Evolutionary conservation across 495 filamentous ascomycete species (phyloP), one percentile per base, ranked within the genome.

Genomic region (Tetracladium setigerum): DNA sequence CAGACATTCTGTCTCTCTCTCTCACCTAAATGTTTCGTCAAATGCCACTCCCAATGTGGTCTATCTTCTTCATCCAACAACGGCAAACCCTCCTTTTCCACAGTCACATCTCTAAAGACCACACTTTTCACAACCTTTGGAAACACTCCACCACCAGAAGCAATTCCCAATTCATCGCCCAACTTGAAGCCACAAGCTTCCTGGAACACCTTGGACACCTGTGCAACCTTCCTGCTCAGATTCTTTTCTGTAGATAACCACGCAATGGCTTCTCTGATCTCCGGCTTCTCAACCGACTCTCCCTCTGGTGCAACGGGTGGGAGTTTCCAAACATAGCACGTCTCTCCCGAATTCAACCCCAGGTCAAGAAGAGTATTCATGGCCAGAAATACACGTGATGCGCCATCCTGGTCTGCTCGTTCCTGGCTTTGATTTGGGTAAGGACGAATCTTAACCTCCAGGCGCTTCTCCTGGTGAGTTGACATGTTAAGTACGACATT

Each of bases 301-400:
- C 60, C 32, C 24, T 63, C 61, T 22, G 65, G 65, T 3, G 65
- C 51, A 27, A 27, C 22, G 7, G 22, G 3, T 7, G 22, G 22
- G 3, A 27, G 22, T 39, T 60, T 73, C 52, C 69, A 71, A 30
- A 88, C 40, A 12, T 49, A 68, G 50, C 82, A 79, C 1, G 71
- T 50, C 52, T 83, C 74, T 31, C 82, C 86, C 24, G 75, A 66
- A 38, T 73, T 69, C 18, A 87, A 67, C 46, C 74, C 75, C 7
- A 86, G 67, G 27, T 69, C 61, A 38, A 79, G 70, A 9, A 90
- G 65, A 18, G 76, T 76, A 11, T 82, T 76, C 33, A 73, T 71
- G n/a, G 78, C 78, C 15, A 90, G 67, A 54, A 84, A 78, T 38
- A 90, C 64, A 31, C 82, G 73, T 53, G 85, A 84, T 10, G 74